phyloP scores from a whole-genome alignment of 129 eudicot genomes.

The Flaveria robusta region DNA sequence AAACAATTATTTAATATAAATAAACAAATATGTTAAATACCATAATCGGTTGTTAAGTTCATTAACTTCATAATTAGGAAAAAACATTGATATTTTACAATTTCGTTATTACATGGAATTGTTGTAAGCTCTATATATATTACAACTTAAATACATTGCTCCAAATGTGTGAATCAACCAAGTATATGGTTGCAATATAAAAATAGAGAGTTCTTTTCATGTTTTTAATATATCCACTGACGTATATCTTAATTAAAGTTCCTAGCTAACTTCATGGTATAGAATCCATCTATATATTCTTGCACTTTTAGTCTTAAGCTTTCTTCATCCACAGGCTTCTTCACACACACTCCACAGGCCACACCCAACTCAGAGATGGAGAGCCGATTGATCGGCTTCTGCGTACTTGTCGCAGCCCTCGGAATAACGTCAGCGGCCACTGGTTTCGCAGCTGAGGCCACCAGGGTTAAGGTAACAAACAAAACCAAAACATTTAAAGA shows the following conservation, averaged over 20 bases:
- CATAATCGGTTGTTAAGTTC: neutral
- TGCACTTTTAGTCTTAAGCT: constrained; percentile 11
- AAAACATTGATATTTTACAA: neutral
- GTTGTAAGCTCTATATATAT: neutral
- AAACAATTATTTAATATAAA: neutral
- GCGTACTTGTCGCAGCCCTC: constrained; percentile 23
- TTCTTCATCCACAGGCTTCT: constrained; percentile 26
- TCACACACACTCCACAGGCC: constrained; percentile 13
- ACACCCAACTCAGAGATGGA: constrained; percentile 27
- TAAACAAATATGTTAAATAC: neutral
- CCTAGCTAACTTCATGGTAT: constrained; percentile 7
- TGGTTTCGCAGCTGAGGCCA: constrained; percentile 35
- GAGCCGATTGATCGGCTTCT: constrained; percentile 19
- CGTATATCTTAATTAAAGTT: constrained; percentile 1
- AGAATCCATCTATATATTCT: constrained; percentile 13
- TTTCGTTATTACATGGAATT: neutral
- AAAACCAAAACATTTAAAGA: neutral
- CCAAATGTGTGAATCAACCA: neutral
- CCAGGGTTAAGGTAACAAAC: constrained; percentile 32
- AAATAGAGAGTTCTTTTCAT: neutral
- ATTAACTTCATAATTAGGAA: neutral
- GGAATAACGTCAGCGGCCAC: constrained; percentile 33
- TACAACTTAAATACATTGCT: neutral
- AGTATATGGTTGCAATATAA: neutral
- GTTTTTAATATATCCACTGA: neutral